Percentiles rank a stretch among this genome's conserved stretches.
phyloP scores from a whole-genome alignment of 495 filamentous ascomycete genomes.

The Oidiodendron maius region DNA sequence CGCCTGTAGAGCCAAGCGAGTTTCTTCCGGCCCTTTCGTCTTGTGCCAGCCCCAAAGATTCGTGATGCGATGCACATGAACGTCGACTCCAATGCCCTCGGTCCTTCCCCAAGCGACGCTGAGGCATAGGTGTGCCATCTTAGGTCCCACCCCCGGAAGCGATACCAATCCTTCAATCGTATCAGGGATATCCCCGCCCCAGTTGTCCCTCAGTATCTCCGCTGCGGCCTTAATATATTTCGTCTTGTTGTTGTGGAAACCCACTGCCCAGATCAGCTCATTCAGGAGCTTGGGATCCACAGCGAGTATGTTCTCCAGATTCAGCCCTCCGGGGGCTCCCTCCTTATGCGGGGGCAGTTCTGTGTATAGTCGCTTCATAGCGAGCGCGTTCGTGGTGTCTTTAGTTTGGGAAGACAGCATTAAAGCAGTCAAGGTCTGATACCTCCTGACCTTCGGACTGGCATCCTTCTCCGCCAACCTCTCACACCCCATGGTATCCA shows the following conservation, averaged over 20 bases:
- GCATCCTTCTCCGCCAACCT: constrained; percentile 53
- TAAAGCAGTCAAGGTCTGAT: constrained; percentile 85
- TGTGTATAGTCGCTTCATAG: constrained; percentile 72
- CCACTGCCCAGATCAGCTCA: constrained; percentile 73
- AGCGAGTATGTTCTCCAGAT: constrained; percentile 71
- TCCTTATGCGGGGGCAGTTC: constrained; percentile 52
- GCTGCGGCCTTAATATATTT: constrained; percentile 78
- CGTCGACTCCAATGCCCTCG: constrained; percentile 61
- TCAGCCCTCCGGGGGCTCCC: constrained; percentile 46
- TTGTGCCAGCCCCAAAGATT: constrained; percentile 91
- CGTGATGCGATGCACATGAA: constrained; percentile 79
- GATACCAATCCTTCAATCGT: constrained; percentile 71
- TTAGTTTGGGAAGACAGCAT: constrained; percentile 98
- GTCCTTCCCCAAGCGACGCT: constrained; percentile 53
- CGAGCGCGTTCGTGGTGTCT: constrained; percentile 84
- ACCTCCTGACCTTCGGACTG: constrained; percentile 62
- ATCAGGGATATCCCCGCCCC: constrained; percentile 72
- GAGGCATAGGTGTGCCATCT: constrained; percentile 95
- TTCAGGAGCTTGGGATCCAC: constrained; percentile 67
- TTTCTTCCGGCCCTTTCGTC: constrained; percentile 81
- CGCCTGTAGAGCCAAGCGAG: constrained; percentile 64
- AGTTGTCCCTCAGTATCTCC: constrained; percentile 62
- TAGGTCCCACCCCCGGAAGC: constrained; percentile 89
- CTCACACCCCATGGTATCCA: constrained; percentile 98
- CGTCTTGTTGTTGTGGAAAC: constrained; percentile 96